Base-by-base conservation (phyloP, 2,329 filamentous ascomycete species). In the Pezicula rhizophila region DNA sequence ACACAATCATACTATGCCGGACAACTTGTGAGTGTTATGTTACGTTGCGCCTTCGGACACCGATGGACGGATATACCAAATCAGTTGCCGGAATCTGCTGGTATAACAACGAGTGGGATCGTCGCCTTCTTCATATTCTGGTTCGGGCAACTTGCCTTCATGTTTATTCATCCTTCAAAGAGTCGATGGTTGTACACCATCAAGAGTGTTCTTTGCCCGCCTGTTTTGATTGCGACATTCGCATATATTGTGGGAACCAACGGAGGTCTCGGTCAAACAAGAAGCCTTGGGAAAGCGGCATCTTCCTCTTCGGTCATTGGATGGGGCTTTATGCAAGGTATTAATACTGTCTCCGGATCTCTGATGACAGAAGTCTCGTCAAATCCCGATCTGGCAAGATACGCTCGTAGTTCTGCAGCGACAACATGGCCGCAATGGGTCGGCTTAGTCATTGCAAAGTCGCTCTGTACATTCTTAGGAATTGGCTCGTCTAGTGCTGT, bases 1-100 rank as follows among this genome's bases (percentile, higher is more conserved):
- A 82, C 85, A 38, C 79, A 84, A 54, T 79, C 77, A 38, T 78
- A 78, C 55, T 82, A 82, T 53, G 80, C 80, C 0, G 79, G 74
- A 0, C 75, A 77, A 26, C 64, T 63, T 50, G 60, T 68, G 33
- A 66, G 64, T 2, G 61, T 64, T 46, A 69, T 73, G 51, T 57
- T 72, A 20, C 65, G 63, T 4, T 66, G 69, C 17, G 66, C 68
- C 43, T 80, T 48, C 20, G 68, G 67, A 0, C 54, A 58, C 20
- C 56, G 55, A 2, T 71, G 68, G 67, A 49, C 65, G 1, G 60
- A 64, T 28, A 63, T 78, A 31, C 66, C 69, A 5, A 79, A 79
- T 53, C 65, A 68, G n/a, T 69, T 78, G 1, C 72, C 73, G 0
- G 63, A 61, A 5, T 64, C 60, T 8, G 69, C 75, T 31, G 75